Evolutionary conservation across 2,329 filamentous ascomycete species (phyloP).

Genomic region (Aspergillus fumigatus): DNA sequence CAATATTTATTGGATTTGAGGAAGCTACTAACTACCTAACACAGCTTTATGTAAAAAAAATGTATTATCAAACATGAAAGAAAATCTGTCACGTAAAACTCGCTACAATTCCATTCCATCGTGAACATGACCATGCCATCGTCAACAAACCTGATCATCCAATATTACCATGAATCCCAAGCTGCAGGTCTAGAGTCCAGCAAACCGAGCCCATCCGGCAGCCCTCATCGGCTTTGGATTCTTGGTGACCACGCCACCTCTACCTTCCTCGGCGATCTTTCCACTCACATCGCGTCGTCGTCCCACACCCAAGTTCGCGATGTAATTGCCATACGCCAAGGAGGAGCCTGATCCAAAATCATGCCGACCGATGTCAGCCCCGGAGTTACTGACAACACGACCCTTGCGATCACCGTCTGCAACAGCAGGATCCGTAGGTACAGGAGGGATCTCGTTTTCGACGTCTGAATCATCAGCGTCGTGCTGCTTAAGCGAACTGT

Average conservation of each 20-base stretch:
- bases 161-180: background rate
- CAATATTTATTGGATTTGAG: background rate
- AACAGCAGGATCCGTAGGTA: conserved; percentile 7
- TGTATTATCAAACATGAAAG: background rate
- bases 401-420: conserved; percentile 38
- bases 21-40: background rate
- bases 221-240: conserved; percentile 26
- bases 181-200: conserved; percentile 26
- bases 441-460: conserved; percentile 11
- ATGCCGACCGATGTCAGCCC: conserved; percentile 30
- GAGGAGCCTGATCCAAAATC: conserved; percentile 24
- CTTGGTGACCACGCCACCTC: conserved; percentile 24
- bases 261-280: conserved; percentile 44
- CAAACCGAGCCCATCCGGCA: conserved; percentile 45
- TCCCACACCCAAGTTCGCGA: conserved; percentile 42
- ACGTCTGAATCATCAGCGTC: conserved; percentile 25
- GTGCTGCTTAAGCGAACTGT: conserved; percentile 31
- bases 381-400: conserved; percentile 42
- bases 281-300: conserved; percentile 45
- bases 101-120: background rate
- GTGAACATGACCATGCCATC: background rate
- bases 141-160: background rate
- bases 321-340: conserved; percentile 40
- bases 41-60: background rate
- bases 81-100: background rate